Evolutionary conservation across 192 early-diverging fungal species (phyloP).

Genomic region (Chytriomyces hyalinus): DNA sequence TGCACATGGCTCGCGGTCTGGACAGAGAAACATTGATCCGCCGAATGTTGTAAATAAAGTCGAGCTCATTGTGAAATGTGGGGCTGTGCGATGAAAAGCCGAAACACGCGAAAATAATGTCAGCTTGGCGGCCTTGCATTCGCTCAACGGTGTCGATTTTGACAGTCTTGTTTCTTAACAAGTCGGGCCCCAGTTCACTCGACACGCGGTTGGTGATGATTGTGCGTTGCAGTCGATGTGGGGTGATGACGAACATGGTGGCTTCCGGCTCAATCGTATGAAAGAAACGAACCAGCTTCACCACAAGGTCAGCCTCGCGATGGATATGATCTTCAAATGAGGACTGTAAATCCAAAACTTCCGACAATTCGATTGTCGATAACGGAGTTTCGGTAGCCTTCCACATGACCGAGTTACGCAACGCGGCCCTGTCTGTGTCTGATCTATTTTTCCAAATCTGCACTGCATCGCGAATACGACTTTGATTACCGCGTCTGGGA

Average conservation of each 20-base stretch:
- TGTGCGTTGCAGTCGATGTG: conserved; percentile 44
- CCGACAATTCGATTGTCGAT: not conserved
- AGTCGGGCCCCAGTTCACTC: not conserved
- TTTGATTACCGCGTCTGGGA: conserved; percentile 1
- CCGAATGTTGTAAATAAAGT: conserved; percentile 38
- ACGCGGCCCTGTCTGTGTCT: not conserved
- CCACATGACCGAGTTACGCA: not conserved
- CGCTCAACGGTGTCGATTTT: conserved; percentile 49
- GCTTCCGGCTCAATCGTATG: not conserved
- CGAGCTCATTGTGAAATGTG: conserved; percentile 43
- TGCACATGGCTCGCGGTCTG: conserved; percentile 37
- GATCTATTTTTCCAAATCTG: not conserved
- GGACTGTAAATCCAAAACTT: not conserved
- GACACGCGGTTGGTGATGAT: not conserved
- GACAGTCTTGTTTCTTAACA: not conserved
- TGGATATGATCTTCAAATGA: conserved; percentile 5
- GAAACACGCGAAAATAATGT: conserved; percentile 68
- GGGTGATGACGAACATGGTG: conserved; percentile 42
- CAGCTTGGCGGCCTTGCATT: conserved; percentile 50
- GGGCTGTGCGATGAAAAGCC: conserved; percentile 39
- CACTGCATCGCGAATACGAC: not conserved
- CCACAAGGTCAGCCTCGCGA: conserved; percentile 34
- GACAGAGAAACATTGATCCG: conserved; percentile 50
- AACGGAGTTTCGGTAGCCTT: not conserved
- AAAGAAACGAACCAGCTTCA: conserved; percentile 24